Conservation (phyloP, 371 early-diverging fungal genomes). For the Umbelopsis sp. region DNA sequence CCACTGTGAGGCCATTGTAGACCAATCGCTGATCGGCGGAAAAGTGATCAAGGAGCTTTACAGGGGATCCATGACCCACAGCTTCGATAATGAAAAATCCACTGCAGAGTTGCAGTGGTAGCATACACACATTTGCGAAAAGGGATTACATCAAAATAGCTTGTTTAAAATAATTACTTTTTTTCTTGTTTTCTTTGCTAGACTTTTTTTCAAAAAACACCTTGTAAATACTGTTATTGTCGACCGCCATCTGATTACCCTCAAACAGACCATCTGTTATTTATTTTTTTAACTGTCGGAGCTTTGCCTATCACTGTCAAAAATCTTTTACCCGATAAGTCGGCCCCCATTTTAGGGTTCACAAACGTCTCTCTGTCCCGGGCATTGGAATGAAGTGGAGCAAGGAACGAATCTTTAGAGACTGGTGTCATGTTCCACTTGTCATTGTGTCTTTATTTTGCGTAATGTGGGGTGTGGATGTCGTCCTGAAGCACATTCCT, state of each 20-base stretch:
- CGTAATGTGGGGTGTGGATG: constrained; percentile 32
- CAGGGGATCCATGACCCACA: constrained; percentile 61
- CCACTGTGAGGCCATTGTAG: constrained; percentile 60
- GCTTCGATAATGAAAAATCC: constrained; percentile 40
- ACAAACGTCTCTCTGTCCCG: not conserved
- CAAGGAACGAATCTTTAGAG: constrained; percentile 4
- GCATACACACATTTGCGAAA: no score
- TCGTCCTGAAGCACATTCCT: constrained; percentile 30
- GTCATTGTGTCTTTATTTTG: constrained; percentile 14
- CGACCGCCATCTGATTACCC: not conserved
- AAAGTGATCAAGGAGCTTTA: constrained; percentile 67
- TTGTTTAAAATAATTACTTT: not conserved
- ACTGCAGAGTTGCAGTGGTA: constrained; percentile 14
- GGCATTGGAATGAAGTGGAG: not conserved
- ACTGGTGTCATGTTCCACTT: not conserved
- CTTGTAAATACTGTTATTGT: not conserved
- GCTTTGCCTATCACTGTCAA: not conserved
- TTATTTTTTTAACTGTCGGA: no score
- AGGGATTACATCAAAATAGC: not conserved
- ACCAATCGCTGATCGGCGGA: constrained; percentile 55
- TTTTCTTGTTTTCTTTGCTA: not conserved
- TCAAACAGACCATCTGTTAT: no score
- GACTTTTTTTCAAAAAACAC: not conserved
- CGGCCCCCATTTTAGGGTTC: no score
- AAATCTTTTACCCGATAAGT: not conserved